Conservation (phyloP, 352 stramenopile species). For the Globisporangium nagaii region DNA sequence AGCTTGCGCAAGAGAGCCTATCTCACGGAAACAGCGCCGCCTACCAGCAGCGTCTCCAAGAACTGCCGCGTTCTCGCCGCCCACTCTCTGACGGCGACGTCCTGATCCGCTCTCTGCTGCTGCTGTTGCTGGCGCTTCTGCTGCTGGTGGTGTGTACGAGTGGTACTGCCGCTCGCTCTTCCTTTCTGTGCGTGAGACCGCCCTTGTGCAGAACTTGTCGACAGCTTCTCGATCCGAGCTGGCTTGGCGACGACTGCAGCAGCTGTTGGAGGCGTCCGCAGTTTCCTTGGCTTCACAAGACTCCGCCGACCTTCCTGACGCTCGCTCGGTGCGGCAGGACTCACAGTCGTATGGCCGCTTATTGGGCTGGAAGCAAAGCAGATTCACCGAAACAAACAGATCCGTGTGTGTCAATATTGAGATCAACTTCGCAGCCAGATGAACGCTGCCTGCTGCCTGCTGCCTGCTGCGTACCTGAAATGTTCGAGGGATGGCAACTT, state of each 20-base stretch:
- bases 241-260: background rate
- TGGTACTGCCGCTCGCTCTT: background rate
- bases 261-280: background rate
- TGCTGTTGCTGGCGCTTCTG: background rate
- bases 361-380: background rate
- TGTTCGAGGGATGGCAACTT: conserved; percentile 1
- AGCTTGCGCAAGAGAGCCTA: too few species aligned
- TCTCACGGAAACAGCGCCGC: too few species aligned
- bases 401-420: too few species aligned
- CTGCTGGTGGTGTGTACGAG: background rate
- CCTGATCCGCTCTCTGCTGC: background rate
- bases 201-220: background rate
- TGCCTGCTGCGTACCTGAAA: background rate
- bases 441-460: too few species aligned
- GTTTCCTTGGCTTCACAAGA: background rate
- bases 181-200: background rate
- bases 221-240: background rate
- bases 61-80: background rate
- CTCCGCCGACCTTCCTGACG: background rate
- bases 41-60: background rate
- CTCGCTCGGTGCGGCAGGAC: background rate
- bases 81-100: conserved; percentile 1
- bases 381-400: too few species aligned
- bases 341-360: background rate
- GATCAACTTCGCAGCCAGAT: too few species aligned